Evolutionary conservation across 495 filamentous ascomycete genomes (phyloP).

Genomic region (Jackrogersella multiformis): DNA sequence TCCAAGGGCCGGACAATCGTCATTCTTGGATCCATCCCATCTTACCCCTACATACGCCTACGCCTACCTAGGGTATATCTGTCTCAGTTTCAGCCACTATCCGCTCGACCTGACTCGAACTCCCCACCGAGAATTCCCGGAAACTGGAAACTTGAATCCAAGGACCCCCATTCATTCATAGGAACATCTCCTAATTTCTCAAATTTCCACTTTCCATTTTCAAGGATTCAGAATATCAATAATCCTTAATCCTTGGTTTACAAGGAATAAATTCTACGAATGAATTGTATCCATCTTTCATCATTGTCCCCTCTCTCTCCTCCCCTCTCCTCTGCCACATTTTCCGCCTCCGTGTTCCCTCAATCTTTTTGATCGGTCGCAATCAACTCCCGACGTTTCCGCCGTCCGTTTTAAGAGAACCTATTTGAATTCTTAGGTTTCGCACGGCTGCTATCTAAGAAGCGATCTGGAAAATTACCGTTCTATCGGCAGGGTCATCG

Average conservation of each 20-base stretch:
- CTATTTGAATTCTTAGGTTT: constrained; percentile 6
- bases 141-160: constrained; percentile 20
- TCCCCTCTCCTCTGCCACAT: constrained; percentile 15
- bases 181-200: background rate
- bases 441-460: background rate
- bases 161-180: background rate
- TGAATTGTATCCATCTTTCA: constrained; percentile 35
- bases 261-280: constrained; percentile 31
- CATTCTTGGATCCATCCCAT: constrained; percentile 28
- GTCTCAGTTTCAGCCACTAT: constrained; percentile 48
- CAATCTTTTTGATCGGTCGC: constrained; percentile 22
- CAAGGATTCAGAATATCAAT: constrained; percentile 29
- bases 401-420: background rate
- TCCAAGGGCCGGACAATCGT: constrained; percentile 32
- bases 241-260: constrained; percentile 12
- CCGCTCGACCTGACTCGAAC: constrained; percentile 42
- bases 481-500: background rate
- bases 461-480: background rate
- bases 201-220: constrained; percentile 21
- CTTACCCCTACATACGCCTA: constrained; percentile 21
- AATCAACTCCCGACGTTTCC: constrained; percentile 28
- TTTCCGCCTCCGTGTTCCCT: constrained; percentile 2
- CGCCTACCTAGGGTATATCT: no score
- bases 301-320: constrained; percentile 14
- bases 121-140: constrained; percentile 45